phyloP scores from a whole-genome alignment of 164 flowering plant genomes.

The Brasenia schreberi region DNA sequence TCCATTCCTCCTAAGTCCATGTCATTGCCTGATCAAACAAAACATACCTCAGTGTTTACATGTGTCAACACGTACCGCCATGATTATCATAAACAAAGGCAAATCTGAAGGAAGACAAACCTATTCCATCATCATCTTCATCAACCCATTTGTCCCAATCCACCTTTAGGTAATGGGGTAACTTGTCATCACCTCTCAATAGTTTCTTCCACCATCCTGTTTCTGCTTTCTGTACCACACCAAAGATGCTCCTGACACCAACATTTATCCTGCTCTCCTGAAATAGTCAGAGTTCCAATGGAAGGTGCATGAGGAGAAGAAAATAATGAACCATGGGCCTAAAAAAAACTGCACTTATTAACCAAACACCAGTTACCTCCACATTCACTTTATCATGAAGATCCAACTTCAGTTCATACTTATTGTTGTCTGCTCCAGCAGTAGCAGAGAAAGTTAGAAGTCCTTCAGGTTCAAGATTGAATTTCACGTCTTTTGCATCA shows the following conservation, averaged over 20 bases:
- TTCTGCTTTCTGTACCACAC: slow-evolving; percentile 77
- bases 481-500: slow-evolving; percentile 66
- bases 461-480: slow-evolving; percentile 78
- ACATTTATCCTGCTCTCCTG: slow-evolving; percentile 77
- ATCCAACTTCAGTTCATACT: slow-evolving; percentile 69
- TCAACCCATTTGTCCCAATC: slow-evolving; percentile 99
- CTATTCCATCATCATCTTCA: slow-evolving; percentile 61
- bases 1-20: slow-evolving; percentile 81
- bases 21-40: slow-evolving; percentile 13
- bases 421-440: slow-evolving; percentile 43
- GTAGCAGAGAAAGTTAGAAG: slow-evolving; percentile 57
- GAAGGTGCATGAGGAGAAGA: neutral
- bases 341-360: neutral
- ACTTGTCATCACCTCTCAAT: slow-evolving; percentile 46
- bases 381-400: slow-evolving; percentile 77
- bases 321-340: neutral
- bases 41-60: neutral
- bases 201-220: slow-evolving; percentile 83
- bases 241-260: slow-evolving; percentile 61
- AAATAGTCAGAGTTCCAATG: neutral
- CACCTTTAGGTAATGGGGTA: slow-evolving; percentile 73
- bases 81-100: neutral
- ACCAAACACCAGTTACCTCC: slow-evolving; percentile 34
- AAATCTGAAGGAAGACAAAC: slow-evolving; percentile 10
- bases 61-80: neutral